phyloP scores from a whole-genome alignment of 805 yeast genomes.

The Metschnikowia picachoensis region DNA sequence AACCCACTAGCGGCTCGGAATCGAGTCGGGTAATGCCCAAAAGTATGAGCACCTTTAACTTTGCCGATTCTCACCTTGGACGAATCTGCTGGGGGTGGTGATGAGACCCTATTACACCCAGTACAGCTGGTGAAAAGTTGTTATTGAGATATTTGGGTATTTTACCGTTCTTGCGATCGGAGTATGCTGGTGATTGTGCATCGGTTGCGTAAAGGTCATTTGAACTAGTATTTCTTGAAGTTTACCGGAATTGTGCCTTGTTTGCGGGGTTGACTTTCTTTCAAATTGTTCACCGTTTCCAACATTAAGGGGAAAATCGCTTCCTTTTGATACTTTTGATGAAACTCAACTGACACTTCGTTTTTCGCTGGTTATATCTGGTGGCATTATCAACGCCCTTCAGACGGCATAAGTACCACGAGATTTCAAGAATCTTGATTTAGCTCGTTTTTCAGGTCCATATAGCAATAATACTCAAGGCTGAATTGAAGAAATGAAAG shows the following conservation, averaged over 20 bases:
- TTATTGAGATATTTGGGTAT: no score
- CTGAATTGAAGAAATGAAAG: constrained; percentile 8
- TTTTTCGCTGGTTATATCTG: no score
- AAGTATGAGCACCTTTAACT: not conserved
- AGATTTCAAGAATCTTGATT: constrained; percentile 4
- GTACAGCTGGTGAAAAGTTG: no score
- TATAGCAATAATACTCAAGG: constrained; percentile 12
- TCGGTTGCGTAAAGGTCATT: not conserved
- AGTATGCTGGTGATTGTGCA: not conserved
- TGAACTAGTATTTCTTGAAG: not conserved
- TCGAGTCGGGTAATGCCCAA: not conserved
- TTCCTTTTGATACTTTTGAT: not conserved
- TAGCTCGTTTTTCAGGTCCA: constrained; percentile 9
- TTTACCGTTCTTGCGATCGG: not conserved
- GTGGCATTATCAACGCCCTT: not conserved
- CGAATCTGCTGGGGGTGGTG: no score
- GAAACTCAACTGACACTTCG: not conserved
- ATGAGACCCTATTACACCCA: no score
- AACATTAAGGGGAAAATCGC: no score
- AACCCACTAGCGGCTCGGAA: not conserved
- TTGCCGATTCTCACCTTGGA: no score
- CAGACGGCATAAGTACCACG: not conserved
- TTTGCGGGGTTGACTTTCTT: not conserved
- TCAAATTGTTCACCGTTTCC: not conserved
- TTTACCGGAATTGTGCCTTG: not conserved